These are phyloP conservation scores for Mucor circinelloides DNA, from an alignment of 371 early-diverging fungal genomes.

Conservation along the genomic window DNA sequence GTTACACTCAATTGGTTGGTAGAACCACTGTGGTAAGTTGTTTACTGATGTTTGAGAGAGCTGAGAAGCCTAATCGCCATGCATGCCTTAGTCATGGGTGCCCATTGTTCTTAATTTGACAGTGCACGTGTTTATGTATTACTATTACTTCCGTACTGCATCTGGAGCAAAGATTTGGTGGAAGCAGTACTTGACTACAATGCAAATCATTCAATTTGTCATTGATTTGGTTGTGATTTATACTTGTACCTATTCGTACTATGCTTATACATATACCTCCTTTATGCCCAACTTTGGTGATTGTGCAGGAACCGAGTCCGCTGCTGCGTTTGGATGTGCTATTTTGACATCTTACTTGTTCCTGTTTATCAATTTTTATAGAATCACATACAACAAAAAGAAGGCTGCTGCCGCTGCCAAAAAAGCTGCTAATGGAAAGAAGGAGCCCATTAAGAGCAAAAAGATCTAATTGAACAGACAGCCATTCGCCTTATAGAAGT, in stretches of 20 bases:
- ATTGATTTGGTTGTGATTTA: constrained; percentile 76
- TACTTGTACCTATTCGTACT: constrained; percentile 74
- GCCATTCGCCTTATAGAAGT: not conserved
- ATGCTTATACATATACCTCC: constrained; percentile 54
- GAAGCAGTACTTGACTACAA: constrained; percentile 85
- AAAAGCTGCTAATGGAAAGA: not conserved
- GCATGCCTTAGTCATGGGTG: constrained; percentile 41
- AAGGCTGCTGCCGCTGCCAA: not conserved
- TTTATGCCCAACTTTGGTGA: constrained; percentile 67
- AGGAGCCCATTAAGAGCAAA: not conserved
- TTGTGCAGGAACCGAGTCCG: constrained; percentile 73
- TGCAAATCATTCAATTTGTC: constrained; percentile 88
- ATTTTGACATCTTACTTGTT: constrained; percentile 78
- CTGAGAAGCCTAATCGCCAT: not conserved
- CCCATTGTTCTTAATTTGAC: constrained; percentile 77
- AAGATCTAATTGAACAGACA: not conserved
- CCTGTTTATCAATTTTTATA: constrained; percentile 84
- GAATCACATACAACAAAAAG: constrained; percentile 71
- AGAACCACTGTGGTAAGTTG: constrained; percentile 51
- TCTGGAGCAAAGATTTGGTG: constrained; percentile 83
- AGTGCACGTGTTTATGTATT: constrained; percentile 90
- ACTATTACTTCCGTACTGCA: constrained; percentile 84
- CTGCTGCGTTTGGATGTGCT: constrained; percentile 77
- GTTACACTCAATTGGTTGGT: constrained; percentile 69
- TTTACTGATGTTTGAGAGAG: not conserved